Base-by-base conservation (phyloP, 2,329 filamentous ascomycete species). In the Tolypocladium sp. region DNA sequence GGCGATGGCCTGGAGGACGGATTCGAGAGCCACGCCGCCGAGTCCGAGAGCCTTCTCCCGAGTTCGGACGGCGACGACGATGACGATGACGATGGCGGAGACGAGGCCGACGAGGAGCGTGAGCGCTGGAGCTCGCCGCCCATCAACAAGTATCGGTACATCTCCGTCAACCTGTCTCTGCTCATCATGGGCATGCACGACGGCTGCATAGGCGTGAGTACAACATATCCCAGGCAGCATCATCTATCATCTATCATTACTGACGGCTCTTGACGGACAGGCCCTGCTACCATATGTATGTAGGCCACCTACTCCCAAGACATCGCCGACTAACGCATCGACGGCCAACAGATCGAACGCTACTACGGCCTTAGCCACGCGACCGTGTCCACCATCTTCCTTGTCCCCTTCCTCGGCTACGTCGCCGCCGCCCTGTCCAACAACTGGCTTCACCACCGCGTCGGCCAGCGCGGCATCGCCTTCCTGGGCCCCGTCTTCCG, bases 111-210 rank as follows among this genome's bases (percentile, higher is more conserved):
- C 27, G 61, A 58, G 33, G 61, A 58, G 33, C 59, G 64, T 20
- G 81, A 88, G 66, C 74, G 70, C 70, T 91, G 88, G 88, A 89
- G 89, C 65, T 72, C 74, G n/a, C 80, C 87, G 0, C 70, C 73
- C 10, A 75, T 77, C 49, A 90, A 87, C 67, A 72, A 82, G 5
- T 85, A 76, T 64, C 81, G 86, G 44, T 82, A 83, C 53, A 70
- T 82, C 41, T 77, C 82, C 0, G 80, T 84, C 3, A 83, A 86
- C 65, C 83, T 82, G 71, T 79, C 80, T 6, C 84, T 90, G 63
- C 73, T 86, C 25, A 76, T 89, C 38, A 82, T 88, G 76, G 88
- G 88, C 8, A 80, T 86, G 74, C 88, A 88, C 65, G 88, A 91
- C 72, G 87, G 82, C 12, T 82, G 82, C 30, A 79, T 84, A 52